Percentiles rank a stretch among this genome's conserved stretches.
These are phyloP conservation scores for Tolypocladium sp. DNA, from an alignment of 2,329 filamentous ascomycete species.

Conservation along the genomic window DNA sequence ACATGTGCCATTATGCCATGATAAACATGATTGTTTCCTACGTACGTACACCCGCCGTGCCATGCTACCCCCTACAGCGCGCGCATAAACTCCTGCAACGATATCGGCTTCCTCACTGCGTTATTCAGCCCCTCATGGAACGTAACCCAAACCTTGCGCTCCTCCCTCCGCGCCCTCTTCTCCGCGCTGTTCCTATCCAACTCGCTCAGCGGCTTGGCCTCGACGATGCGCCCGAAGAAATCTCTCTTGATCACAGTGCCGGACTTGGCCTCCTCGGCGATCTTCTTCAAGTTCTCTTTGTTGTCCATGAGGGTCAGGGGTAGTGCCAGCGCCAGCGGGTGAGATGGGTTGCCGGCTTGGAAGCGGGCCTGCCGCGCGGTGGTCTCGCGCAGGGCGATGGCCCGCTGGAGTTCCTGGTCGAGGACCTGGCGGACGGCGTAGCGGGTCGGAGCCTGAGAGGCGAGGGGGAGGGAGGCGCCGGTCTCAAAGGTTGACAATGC, in stretches of 20 bases:
- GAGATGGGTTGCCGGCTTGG: slow-evolving; percentile 31
- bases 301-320: slow-evolving; percentile 12
- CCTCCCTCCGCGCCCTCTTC: slow-evolving; percentile 31
- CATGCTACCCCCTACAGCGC: slow-evolving; percentile 36
- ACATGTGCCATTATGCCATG: not conserved
- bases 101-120: slow-evolving; percentile 82
- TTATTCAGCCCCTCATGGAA: slow-evolving; percentile 89
- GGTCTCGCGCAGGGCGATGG: slow-evolving; percentile 56
- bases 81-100: slow-evolving; percentile 67
- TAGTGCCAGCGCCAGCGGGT: slow-evolving; percentile 12
- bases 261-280: slow-evolving; percentile 19
- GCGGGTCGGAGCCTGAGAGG: slow-evolving; percentile 63
- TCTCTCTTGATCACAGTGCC: slow-evolving; percentile 54
- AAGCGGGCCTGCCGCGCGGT: slow-evolving; percentile 58
- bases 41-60: not conserved
- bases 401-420: slow-evolving; percentile 78
- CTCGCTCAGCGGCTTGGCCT: slow-evolving; percentile 27
- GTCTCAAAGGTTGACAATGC: slow-evolving; percentile 67
- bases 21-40: not conserved
- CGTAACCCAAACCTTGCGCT: slow-evolving; percentile 69
- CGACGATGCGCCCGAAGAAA: slow-evolving; percentile 74
- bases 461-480: slow-evolving; percentile 42
- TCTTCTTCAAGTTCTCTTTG: slow-evolving; percentile 25
- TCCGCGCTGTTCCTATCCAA: slow-evolving; percentile 28
- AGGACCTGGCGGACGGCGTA: slow-evolving; percentile 90